Conservation (phyloP, 2,329 filamentous ascomycete species). For the Calonectria fujianensis region DNA sequence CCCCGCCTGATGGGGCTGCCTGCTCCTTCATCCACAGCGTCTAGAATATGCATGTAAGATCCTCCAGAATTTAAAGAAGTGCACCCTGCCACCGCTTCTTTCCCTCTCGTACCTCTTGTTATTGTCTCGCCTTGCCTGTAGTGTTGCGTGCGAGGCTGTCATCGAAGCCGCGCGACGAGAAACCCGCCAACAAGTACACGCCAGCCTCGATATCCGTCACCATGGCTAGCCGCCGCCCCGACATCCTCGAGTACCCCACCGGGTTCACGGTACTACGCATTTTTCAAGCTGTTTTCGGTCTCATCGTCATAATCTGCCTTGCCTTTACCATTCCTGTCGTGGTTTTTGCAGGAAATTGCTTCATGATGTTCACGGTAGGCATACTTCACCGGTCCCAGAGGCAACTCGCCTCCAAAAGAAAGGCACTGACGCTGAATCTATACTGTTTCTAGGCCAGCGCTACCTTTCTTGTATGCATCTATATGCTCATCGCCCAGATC, state of each 20-base stretch:
- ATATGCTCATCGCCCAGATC: slow-evolving; percentile 66
- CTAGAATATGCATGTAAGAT: slow-evolving; percentile 8
- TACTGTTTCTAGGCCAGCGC: slow-evolving; percentile 59
- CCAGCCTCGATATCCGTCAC: neutral
- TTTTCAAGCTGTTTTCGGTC: slow-evolving; percentile 66
- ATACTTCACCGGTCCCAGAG: slow-evolving; percentile 8
- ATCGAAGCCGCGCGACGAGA: neutral
- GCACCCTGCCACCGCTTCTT: neutral
- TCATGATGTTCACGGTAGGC: slow-evolving; percentile 64
- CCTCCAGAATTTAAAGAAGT: neutral
- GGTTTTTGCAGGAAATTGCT: slow-evolving; percentile 60
- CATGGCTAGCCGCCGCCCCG: slow-evolving; percentile 19
- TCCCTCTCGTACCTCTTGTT: neutral
- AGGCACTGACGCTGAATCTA: slow-evolving; percentile 12
- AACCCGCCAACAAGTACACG: neutral
- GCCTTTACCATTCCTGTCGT: slow-evolving; percentile 64
- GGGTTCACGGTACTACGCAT: slow-evolving; percentile 67
- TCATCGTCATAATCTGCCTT: slow-evolving; percentile 68
- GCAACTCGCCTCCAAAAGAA: neutral
- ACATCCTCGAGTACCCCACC: slow-evolving; percentile 64
- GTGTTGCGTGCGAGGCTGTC: neutral
- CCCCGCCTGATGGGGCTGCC: neutral
- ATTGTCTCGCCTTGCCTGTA: neutral
- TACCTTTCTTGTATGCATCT: slow-evolving; percentile 67
- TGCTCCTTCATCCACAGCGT: neutral